Evolutionary conservation across 208 protist genomes (phyloP).

Genomic region (Trypanosoma theileri): DNA sequence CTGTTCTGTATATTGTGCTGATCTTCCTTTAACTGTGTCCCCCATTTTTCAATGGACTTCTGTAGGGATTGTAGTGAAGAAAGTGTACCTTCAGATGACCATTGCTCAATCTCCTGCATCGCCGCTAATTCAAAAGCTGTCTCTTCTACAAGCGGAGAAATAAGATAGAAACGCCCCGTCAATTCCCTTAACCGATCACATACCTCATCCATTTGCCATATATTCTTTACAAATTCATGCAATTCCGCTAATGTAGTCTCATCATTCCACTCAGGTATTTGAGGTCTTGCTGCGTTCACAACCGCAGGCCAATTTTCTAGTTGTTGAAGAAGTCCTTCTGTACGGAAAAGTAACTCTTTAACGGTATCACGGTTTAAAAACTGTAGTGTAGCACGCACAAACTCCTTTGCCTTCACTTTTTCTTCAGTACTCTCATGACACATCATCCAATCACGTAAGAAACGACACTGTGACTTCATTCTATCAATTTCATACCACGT

Average conservation of each 20-base stretch:
- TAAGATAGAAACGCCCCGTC: conserved; percentile 17
- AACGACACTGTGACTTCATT: conserved; percentile 16
- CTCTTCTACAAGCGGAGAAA: conserved; percentile 31
- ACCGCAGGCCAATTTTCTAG: conserved; percentile 23
- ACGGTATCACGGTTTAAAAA: neutral
- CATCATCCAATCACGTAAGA: conserved; percentile 19
- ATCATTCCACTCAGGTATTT: conserved; percentile 5
- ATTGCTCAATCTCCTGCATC: conserved; percentile 17
- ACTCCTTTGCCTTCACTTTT: conserved; percentile 3
- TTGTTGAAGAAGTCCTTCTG: conserved; percentile 17
- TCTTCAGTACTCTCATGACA: conserved; percentile 12
- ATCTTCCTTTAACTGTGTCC: conserved; percentile 3
- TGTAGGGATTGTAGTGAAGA: conserved; percentile 21
- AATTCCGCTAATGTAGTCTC: conserved; percentile 6
- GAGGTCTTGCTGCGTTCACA: neutral
- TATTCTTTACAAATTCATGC: conserved; percentile 13
- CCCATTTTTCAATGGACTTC: conserved; percentile 8
- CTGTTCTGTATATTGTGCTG: conserved; percentile 10
- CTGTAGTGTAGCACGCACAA: neutral
- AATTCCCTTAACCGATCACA: conserved; percentile 21
- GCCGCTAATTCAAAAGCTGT: conserved; percentile 17
- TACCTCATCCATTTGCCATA: neutral
- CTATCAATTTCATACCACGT: conserved; percentile 10
- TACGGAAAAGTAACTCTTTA: conserved; percentile 22
- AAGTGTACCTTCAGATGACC: conserved; percentile 14